These are phyloP conservation scores for Penicillium corylophilum DNA, from an alignment of 2,329 filamentous ascomycete species.

Conservation along the genomic window DNA sequence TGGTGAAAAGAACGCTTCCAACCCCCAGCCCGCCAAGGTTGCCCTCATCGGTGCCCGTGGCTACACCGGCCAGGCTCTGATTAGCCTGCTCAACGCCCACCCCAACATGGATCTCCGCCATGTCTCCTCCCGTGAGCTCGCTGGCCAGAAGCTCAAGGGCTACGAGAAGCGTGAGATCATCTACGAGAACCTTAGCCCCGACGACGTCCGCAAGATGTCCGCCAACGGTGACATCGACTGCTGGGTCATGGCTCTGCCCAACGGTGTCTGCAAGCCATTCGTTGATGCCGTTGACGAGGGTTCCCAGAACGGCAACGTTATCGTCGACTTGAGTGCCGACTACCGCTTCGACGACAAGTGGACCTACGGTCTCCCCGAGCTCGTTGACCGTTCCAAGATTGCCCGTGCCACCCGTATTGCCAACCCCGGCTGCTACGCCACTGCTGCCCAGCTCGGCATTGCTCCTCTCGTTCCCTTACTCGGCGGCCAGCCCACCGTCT, in stretches of 20 bases:
- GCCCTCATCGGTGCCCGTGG: constrained; percentile 89
- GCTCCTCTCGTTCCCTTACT: constrained; percentile 77
- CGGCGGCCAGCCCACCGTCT: constrained; percentile 75
- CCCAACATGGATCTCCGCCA: constrained; percentile 86
- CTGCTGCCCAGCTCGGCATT: constrained; percentile 85
- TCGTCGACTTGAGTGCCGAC: constrained; percentile 94
- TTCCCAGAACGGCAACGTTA: constrained; percentile 67
- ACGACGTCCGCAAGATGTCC: constrained; percentile 83
- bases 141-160: constrained; percentile 79
- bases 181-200: constrained; percentile 85
- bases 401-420: constrained; percentile 76
- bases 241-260: constrained; percentile 97
- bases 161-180: constrained; percentile 89
- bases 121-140: constrained; percentile 90
- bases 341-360: constrained; percentile 83
- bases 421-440: constrained; percentile 95
- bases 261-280: constrained; percentile 90
- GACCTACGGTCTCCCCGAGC: constrained; percentile 89
- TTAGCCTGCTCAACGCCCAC: constrained; percentile 82
- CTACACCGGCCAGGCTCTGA: constrained; percentile 89
- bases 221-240: constrained; percentile 83
- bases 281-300: constrained; percentile 81
- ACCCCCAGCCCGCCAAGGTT: constrained; percentile 73
- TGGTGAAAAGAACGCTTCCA: constrained; percentile 83
- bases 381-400: constrained; percentile 74